Conservation (phyloP, 345 rosid genomes). For the Moricandia moricandioides region DNA sequence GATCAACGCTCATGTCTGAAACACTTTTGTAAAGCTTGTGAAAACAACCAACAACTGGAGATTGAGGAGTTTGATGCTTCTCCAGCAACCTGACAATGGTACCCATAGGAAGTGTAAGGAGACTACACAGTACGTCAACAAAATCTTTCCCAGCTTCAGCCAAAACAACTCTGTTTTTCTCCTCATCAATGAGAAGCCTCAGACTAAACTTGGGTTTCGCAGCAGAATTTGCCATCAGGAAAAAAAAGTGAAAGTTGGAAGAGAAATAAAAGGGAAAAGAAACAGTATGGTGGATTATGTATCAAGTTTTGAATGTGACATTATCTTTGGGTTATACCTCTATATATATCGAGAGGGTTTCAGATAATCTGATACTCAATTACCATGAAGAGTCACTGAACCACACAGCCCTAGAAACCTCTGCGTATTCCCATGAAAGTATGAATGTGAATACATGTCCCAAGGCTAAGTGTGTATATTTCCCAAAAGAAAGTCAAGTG, state of each 20-base stretch:
- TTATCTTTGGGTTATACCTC: background rate
- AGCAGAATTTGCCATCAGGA: background rate
- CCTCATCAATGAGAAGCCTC: conserved; percentile 29
- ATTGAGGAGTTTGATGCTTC: conserved; percentile 12
- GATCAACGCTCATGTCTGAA: background rate
- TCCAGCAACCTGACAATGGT: conserved; percentile 25
- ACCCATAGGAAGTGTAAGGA: conserved; percentile 29
- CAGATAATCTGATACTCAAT: background rate
- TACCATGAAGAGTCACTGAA: background rate
- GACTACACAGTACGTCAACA: conserved; percentile 31
- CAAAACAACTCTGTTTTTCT: conserved; percentile 27
- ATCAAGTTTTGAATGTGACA: background rate
- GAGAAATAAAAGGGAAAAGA: background rate
- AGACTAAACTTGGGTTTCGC: conserved; percentile 4
- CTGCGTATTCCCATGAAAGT: background rate
- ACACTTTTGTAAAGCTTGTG: conserved; percentile 32
- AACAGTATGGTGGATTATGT: background rate
- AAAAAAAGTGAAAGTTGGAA: background rate
- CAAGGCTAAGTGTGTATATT: background rate
- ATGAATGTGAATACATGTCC: background rate
- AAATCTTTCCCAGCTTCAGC: conserved; percentile 38
- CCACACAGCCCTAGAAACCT: too few species aligned
- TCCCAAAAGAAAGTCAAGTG: background rate
- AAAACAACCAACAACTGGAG: conserved; percentile 22
- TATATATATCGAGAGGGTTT: background rate